phyloP scores from a whole-genome alignment of 306 rosid genomes.

The Gastrolobium villosum region DNA sequence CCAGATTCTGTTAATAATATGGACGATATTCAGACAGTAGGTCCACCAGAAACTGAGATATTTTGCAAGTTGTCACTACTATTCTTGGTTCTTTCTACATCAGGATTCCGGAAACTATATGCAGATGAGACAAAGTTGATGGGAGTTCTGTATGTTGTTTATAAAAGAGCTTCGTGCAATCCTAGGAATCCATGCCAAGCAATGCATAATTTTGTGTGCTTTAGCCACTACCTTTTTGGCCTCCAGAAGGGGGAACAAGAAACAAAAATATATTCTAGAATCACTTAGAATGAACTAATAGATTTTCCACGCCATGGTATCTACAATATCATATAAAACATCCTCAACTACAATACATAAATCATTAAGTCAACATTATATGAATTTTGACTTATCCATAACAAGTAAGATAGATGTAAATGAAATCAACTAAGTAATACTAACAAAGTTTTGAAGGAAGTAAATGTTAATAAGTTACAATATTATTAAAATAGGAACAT shows the following conservation, averaged over 20 bases:
- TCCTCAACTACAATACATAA: not conserved
- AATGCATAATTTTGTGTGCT: not conserved
- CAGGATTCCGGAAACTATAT: not conserved
- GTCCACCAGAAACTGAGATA: not conserved
- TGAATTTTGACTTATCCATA: not conserved
- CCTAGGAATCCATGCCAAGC: not conserved
- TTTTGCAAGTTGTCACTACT: not conserved
- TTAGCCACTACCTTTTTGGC: not conserved
- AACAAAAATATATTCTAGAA: slow-evolving; percentile 2
- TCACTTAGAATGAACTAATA: not conserved
- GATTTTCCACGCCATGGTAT: slow-evolving; percentile 14
- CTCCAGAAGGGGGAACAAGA: not conserved
- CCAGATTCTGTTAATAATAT: not conserved
- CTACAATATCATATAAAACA: slow-evolving; percentile 10
- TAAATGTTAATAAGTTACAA: slow-evolving; percentile 13
- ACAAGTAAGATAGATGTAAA: slow-evolving; percentile 9
- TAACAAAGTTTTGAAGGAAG: slow-evolving; percentile 22
- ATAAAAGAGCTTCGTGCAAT: not conserved
- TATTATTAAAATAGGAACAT: not conserved
- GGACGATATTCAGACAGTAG: not conserved
- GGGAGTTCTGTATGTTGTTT: not conserved
- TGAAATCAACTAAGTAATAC: slow-evolving; percentile 3
- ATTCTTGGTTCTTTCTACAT: not conserved
- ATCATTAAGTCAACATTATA: slow-evolving; percentile 1
- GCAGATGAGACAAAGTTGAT: not conserved